Conservation (phyloP, 129 eudicot species). For the Centaurea solstitialis region DNA sequence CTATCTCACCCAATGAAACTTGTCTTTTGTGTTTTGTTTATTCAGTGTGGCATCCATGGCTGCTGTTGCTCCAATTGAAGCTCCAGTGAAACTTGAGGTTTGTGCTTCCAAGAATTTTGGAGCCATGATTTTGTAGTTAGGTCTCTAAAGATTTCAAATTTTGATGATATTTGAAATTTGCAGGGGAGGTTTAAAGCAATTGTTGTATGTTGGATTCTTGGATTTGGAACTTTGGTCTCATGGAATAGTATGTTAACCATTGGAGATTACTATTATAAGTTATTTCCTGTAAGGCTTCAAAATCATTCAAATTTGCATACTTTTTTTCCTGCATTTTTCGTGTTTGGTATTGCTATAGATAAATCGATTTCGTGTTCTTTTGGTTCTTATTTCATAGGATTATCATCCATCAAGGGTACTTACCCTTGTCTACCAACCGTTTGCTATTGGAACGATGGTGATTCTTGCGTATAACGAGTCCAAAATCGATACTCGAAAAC, state of each 20-base stretch:
- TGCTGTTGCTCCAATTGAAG: constrained; percentile 17
- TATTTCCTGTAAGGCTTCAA: constrained; percentile 55
- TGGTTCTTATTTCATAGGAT: constrained; percentile 30
- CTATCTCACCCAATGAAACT: neutral
- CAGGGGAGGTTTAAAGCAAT: constrained; percentile 64
- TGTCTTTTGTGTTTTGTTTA: constrained; percentile 6
- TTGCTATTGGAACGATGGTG: constrained; percentile 60
- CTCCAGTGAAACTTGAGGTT: constrained; percentile 64
- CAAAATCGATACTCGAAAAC: constrained; percentile 60
- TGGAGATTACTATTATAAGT: constrained; percentile 66
- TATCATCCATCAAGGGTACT: constrained; percentile 90
- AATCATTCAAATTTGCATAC: neutral
- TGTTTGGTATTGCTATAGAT: neutral
- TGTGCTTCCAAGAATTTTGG: constrained; percentile 7
- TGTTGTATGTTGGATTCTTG: constrained; percentile 72
- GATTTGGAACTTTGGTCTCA: constrained; percentile 72
- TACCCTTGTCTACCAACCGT: constrained; percentile 81
- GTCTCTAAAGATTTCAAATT: neutral
- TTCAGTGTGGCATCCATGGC: constrained; percentile 35
- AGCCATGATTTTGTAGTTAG: neutral
- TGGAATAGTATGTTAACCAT: constrained; percentile 88
- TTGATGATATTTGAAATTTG: neutral
- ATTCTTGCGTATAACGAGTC: constrained; percentile 69
- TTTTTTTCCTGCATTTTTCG: neutral
- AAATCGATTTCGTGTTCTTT: neutral